These are phyloP conservation scores for Dictyophora rubrovolvata DNA, from an alignment of 768 basidiomycete genomes.

Conservation along the genomic window DNA sequence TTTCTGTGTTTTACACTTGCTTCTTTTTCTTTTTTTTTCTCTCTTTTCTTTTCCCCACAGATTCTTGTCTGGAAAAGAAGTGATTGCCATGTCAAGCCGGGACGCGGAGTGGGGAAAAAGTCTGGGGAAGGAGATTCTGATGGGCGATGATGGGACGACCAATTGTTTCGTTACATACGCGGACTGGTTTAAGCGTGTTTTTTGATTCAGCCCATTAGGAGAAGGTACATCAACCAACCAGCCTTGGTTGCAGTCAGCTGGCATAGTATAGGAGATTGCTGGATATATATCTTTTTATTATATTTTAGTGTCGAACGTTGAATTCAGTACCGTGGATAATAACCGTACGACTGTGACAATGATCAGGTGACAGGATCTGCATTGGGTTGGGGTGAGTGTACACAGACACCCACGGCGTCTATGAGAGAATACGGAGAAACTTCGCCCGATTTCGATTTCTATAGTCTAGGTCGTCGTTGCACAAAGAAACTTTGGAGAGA, in stretches of 20 bases:
- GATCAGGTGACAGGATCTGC: neutral
- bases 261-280: neutral
- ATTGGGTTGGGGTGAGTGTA: neutral
- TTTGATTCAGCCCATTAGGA: neutral
- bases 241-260: neutral
- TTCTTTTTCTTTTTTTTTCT: too few relatives aligned
- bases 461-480: too few relatives aligned
- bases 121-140: neutral
- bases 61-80: neutral
- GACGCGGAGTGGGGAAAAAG: neutral
- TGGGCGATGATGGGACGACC: neutral
- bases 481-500: neutral
- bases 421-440: neutral
- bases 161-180: neutral
- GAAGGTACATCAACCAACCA: neutral
- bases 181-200: too few relatives aligned
- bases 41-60: neutral
- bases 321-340: too few relatives aligned
- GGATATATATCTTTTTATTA: neutral
- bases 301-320: neutral
- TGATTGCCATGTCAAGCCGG: neutral
- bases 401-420: neutral
- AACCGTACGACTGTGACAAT: neutral
- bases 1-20: too few relatives aligned
- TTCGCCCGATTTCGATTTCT: neutral